Evolutionary conservation across 2,329 filamentous ascomycete species (phyloP).

Genomic region (Monilinia laxa): DNA sequence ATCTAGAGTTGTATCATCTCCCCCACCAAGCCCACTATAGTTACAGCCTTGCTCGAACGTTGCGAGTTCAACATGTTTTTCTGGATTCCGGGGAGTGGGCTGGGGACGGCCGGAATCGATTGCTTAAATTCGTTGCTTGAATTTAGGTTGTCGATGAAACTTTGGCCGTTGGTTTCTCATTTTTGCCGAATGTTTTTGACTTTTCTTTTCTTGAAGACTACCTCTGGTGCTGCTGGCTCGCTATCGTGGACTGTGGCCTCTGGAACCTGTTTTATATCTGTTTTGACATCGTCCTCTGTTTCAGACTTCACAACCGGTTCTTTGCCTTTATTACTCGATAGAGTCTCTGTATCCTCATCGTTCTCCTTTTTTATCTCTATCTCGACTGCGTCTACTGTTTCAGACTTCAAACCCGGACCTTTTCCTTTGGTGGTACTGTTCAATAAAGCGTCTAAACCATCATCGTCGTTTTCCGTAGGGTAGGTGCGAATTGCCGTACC

Average conservation of each 20-base stretch:
- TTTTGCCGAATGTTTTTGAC: conserved; percentile 63
- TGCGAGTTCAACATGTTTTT: background rate
- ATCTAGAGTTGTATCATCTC: background rate
- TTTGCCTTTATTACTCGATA: background rate
- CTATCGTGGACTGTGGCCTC: conserved; percentile 17
- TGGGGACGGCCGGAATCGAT: background rate
- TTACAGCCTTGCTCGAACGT: background rate
- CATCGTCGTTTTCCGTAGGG: conserved; percentile 37
- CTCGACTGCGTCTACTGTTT: conserved; percentile 29
- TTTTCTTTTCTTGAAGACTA: conserved; percentile 81
- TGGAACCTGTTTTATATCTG: background rate
- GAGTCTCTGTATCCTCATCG: background rate
- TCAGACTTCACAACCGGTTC: conserved; percentile 5
- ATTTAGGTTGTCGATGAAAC: background rate
- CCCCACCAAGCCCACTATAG: background rate
- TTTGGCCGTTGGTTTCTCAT: conserved; percentile 37
- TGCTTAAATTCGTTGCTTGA: background rate
- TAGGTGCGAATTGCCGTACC: conserved; percentile 41
- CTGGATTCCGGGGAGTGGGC: background rate
- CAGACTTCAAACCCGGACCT: conserved; percentile 30
- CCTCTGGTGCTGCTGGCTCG: conserved; percentile 43
- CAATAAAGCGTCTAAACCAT: conserved; percentile 45
- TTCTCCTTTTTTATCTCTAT: conserved; percentile 30
- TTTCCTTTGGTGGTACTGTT: conserved; percentile 37
- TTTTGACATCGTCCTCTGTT: background rate